A percentile compares a stretch with the other conserved stretches of the same genome.
phyloP scores from a whole-genome alignment of 1,139 yeast genomes.

The Protomyces arabidopsidicola region DNA sequence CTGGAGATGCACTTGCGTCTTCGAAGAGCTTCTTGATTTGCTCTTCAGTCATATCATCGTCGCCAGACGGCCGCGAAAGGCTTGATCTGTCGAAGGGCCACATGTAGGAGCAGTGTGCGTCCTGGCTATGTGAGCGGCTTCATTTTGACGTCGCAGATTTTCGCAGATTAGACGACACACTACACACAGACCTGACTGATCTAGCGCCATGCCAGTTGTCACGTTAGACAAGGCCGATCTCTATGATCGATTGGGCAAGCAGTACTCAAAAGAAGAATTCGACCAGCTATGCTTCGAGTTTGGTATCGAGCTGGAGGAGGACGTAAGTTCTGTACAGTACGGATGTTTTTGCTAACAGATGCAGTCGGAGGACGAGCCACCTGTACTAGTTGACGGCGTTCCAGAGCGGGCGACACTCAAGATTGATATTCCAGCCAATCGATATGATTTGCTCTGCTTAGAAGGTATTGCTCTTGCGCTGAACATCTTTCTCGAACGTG shows the following conservation, averaged over 20 bases:
- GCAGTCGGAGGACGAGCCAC: conserved; percentile 45
- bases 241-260: conserved; percentile 61
- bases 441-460: conserved; percentile 95
- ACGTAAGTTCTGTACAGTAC: conserved; percentile 38
- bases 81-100: conserved; percentile 7
- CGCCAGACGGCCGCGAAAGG: neutral
- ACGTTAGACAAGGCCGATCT: conserved; percentile 92
- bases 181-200: neutral
- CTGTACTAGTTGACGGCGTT: conserved; percentile 45
- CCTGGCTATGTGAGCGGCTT: too few relatives aligned
- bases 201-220: conserved; percentile 82
- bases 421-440: conserved; percentile 95
- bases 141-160: too few relatives aligned
- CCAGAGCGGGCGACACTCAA: conserved; percentile 93
- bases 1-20: neutral
- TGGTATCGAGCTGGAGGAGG: conserved; percentile 97
- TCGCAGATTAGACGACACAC: neutral
- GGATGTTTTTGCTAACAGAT: neutral
- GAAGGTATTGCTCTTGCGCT: conserved; percentile 97
- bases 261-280: conserved; percentile 70
- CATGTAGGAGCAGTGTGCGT: neutral
- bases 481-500: conserved; percentile 77
- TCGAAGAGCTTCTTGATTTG: conserved; percentile 5
- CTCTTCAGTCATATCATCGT: conserved; percentile 18
- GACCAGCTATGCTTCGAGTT: conserved; percentile 97